These are phyloP conservation scores for Sporothrix inflata DNA, from an alignment of 2,329 filamentous ascomycete genomes.

Conservation along the genomic window DNA sequence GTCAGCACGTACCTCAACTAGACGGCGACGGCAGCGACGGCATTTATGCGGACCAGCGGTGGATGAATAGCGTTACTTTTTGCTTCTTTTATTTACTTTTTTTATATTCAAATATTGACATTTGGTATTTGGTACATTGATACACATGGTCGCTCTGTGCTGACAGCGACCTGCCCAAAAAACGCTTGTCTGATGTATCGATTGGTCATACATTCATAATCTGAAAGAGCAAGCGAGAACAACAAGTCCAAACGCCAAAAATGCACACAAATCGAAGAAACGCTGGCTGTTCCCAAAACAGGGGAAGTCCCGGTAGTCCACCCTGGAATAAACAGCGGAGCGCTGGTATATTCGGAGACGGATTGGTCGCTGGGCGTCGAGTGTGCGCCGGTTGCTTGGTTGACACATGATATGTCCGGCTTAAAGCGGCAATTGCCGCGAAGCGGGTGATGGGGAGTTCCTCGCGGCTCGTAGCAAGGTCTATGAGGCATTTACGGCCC, in stretches of 20 bases:
- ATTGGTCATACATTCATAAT: background rate
- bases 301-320: background rate
- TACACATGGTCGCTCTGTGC: background rate
- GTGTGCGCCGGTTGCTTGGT: background rate
- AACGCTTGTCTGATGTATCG: background rate
- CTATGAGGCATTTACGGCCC: background rate
- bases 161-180: too few species aligned
- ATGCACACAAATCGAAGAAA: background rate
- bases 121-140: background rate
- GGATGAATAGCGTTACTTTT: background rate
- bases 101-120: background rate
- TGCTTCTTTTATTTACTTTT: background rate
- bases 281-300: background rate
- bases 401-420: background rate
- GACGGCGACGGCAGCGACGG: background rate
- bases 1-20: constrained; percentile 53
- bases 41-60: background rate
- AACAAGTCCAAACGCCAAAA: background rate
- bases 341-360: background rate
- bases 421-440: background rate
- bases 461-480: background rate
- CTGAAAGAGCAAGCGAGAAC: background rate
- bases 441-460: background rate
- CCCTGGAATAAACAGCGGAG: background rate
- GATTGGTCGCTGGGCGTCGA: background rate